Conservation (phyloP, 306 rosid genomes). For the Argentina anserina region DNA sequence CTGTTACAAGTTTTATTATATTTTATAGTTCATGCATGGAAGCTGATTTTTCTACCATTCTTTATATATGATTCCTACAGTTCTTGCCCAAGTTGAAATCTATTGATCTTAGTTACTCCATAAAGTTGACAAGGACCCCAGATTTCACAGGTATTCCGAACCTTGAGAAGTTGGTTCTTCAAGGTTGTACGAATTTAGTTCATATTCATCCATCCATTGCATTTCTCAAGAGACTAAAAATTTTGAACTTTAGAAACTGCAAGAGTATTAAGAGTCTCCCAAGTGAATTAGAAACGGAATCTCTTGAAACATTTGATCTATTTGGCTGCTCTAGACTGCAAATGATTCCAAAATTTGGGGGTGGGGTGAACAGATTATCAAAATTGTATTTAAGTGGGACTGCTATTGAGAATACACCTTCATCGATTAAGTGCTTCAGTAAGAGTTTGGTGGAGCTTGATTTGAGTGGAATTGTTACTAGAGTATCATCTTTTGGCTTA, state of each 20-base stretch:
- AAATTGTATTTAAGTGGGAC: constrained; percentile 13
- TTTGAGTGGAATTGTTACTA: neutral
- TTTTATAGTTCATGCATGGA: neutral
- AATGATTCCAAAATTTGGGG: constrained; percentile 13
- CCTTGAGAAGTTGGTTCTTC: constrained; percentile 11
- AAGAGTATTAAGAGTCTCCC: constrained; percentile 11
- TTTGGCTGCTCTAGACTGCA: constrained; percentile 14
- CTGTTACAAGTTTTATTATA: neutral
- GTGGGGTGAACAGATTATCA: neutral
- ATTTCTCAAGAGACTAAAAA: neutral
- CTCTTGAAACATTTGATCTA: constrained; percentile 8
- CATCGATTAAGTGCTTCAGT: constrained; percentile 2
- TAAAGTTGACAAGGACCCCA: constrained; percentile 14
- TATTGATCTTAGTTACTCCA: constrained; percentile 20
- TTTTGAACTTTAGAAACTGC: constrained; percentile 11
- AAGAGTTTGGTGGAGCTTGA: constrained; percentile 16
- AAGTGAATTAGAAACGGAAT: neutral
- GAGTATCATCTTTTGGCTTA: neutral
- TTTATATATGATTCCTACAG: neutral
- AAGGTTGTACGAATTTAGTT: constrained; percentile 19
- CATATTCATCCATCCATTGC: constrained; percentile 23
- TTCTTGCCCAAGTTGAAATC: constrained; percentile 10
- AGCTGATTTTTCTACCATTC: neutral
- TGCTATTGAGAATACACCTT: constrained; percentile 4
- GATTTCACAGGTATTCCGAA: constrained; percentile 16